Evolutionary conservation across 1,284 basidiomycete genomes (phyloP).

Genomic region (Ganoderma sinense): DNA sequence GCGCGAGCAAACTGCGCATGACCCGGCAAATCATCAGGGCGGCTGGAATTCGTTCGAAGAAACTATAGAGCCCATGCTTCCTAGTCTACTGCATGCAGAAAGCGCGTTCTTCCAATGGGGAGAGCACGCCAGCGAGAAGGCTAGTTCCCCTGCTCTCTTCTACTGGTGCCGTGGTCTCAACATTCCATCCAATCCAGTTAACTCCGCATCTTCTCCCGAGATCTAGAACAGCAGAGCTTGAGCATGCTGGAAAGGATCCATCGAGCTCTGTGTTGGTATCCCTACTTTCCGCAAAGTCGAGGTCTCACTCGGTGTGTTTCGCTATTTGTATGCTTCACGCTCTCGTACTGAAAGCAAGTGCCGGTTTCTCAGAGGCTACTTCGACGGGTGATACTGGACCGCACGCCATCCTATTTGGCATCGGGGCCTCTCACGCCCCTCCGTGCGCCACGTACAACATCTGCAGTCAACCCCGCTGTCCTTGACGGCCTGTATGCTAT

Average conservation of each 20-base stretch:
- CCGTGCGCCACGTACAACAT: slow-evolving; percentile 15
- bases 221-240: slow-evolving; percentile 7
- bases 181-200: slow-evolving; percentile 1
- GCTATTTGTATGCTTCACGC: too few relatives aligned
- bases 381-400: slow-evolving; percentile 30
- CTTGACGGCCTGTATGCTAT: slow-evolving; percentile 63
- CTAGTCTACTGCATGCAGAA: slow-evolving; percentile 31
- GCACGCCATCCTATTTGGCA: slow-evolving; percentile 7
- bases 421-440: slow-evolving; percentile 30
- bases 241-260: not conserved
- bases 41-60: slow-evolving; percentile 35
- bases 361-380: slow-evolving; percentile 26
- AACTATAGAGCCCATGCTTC: slow-evolving; percentile 31
- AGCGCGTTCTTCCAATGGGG: slow-evolving; percentile 24
- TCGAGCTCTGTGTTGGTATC: not conserved
- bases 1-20: slow-evolving; percentile 5
- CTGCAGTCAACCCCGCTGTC: slow-evolving; percentile 49
- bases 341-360: not conserved
- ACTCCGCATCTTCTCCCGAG: slow-evolving; percentile 14
- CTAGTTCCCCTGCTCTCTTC: not conserved
- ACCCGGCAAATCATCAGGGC: slow-evolving; percentile 24
- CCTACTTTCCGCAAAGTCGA: slow-evolving; percentile 16
- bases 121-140: slow-evolving; percentile 28
- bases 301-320: slow-evolving; percentile 22
- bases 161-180: not conserved